Base-by-base conservation (phyloP, 2,329 filamentous ascomycete genomes). In the Neonectria faginata region DNA sequence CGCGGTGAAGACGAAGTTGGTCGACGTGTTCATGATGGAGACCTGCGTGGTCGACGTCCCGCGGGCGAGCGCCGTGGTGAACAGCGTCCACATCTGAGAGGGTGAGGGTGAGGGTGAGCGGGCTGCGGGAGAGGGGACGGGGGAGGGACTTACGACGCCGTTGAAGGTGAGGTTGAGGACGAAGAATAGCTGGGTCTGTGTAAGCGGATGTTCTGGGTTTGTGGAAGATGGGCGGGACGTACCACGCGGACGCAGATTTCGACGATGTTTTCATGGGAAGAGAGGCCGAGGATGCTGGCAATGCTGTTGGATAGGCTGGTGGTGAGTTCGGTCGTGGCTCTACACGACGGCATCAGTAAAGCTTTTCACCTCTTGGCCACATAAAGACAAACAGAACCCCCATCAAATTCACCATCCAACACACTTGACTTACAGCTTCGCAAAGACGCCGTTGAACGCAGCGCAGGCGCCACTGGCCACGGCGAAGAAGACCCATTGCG, bases 361-460 rank as follows among this genome's bases (percentile, higher is more conserved):
- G 11, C 8, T 44, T 44, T 22, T 20, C 31, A 14, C 39, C 10
- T 16, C 53, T 18, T 36, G 51, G 36, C 16, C 25, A 16, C 36
- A 51, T 12, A 20, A 20, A 44, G 29, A 6, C 27, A 25, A 20
- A 31, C 16, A 50, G 10, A 9, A 12, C 7, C 22, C 20, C 22
- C 12, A 3, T n/a, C 8, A 31, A 8, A 4, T 16, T 50, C 27
- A 50, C 27, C 4, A 20, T 27, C 12, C 14, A 5, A 16, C 8
- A 12, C 47, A 83, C 88, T 74, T 80, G 92, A 83, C 88, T 74
- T 80, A 92, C 90, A 96, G 81, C 79, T 95, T 96, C 0, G 92
- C 92, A 81, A 95, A 94, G 5, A 92, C 89, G 64, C 92, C 92
- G 72, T 96, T 96, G 70, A 92, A 90, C 22, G 92, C 91, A 33